Base-by-base conservation (phyloP, 139 green algal genomes). In the Chlamydomonas schloesseri region DNA sequence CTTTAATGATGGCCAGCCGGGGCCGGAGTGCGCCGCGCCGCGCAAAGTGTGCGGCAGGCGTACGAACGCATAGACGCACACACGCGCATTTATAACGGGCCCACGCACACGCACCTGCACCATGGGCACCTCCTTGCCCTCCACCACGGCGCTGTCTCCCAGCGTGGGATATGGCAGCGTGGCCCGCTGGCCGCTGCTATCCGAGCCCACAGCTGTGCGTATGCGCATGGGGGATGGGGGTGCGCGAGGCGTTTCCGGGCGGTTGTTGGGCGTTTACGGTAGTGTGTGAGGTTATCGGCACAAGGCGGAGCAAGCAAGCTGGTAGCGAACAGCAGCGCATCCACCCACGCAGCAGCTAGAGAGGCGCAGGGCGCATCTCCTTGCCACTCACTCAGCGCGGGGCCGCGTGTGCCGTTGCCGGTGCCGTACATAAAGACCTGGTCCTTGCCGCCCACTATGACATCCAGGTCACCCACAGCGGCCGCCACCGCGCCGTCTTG, bases 381-480 rank as follows among this genome's bases (percentile, higher is more conserved):
- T n/a, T n/a, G n/a, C n/a, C 28, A 58, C 72, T 42, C 47, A 82
- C 75, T 33, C 0, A 82, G 75, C 33, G 13, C 31, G 33, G 75
- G 75, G 0, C 75, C 75, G 2, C n/a, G 31, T 17, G 18, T 64
- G 50, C 75, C 87, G 53, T 76, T 50, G 67, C 29, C 50, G 55
- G 80, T 90, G 55, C 34, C 62, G 55, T 84, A 93, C 33, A 93
- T 42, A 60, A 93, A 91, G 36, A 50, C 67, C 74, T 93, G 90
- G 72, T 82, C 87, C 46, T 92, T 82, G 26, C 82, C 87, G 36
- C 90, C 88, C 42, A 93, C 77, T 46, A 93, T 87, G 28, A 90
- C 17, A 67, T 93, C 88, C 1, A 91, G 33, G 20, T 71, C 88
- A 13, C 28, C 28, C 10, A 88, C 57, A 0, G 28, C 17, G 10